These are phyloP conservation scores for Oryza glaberrima DNA, from an alignment of 176 grass and related monocot genomes.

Conservation along the genomic window DNA sequence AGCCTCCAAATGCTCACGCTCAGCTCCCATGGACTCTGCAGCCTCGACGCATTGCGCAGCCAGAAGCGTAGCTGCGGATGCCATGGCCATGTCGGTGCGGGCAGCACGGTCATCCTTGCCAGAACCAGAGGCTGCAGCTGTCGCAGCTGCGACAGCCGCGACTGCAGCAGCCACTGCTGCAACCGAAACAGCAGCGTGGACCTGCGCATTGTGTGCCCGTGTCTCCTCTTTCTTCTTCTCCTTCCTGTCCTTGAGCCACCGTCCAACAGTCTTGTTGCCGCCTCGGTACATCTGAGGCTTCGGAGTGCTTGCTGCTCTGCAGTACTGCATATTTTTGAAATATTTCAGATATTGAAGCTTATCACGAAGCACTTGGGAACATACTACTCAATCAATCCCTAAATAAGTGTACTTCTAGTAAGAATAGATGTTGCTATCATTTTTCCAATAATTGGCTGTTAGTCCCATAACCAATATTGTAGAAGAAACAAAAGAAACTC, in stretches of 20 bases:
- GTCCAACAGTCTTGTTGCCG: constrained; percentile 79
- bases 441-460: neutral
- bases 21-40: constrained; percentile 78
- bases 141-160: constrained; percentile 75
- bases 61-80: constrained; percentile 77
- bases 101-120: constrained; percentile 77
- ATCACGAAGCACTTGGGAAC: neutral
- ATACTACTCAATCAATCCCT: too few species aligned
- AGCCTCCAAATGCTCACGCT: constrained; percentile 82
- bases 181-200: constrained; percentile 81
- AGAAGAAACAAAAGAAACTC: neutral
- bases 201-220: constrained; percentile 85
- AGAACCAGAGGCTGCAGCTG: constrained; percentile 51
- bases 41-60: constrained; percentile 90
- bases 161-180: constrained; percentile 80
- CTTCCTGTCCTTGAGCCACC: constrained; percentile 91
- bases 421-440: neutral
- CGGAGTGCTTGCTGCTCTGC: constrained; percentile 61
- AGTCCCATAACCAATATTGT: neutral
- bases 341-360: neutral
- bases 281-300: constrained; percentile 68
- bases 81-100: constrained; percentile 84
- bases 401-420: neutral
- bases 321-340: constrained; percentile 56
- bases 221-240: constrained; percentile 99